phyloP scores from a whole-genome alignment of 2,329 filamentous ascomycete species.

The Aureobasidium lini region DNA sequence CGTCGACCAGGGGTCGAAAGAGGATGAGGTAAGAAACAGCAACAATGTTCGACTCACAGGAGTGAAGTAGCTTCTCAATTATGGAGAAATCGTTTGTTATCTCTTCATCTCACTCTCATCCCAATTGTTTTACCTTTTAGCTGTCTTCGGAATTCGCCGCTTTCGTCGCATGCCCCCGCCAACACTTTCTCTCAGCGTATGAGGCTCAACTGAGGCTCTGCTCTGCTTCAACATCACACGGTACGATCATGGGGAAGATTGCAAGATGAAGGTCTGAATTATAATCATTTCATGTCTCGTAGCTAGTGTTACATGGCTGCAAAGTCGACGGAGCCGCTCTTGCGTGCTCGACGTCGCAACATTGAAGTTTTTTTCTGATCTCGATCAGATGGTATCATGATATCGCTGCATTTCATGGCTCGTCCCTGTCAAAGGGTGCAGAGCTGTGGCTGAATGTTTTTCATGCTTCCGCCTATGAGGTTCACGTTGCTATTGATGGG shows the following conservation, averaged over 20 bases:
- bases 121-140: neutral
- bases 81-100: neutral
- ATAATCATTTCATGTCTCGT: constrained; percentile 7
- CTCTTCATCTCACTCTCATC: neutral
- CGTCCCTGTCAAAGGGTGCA: neutral
- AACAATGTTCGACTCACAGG: neutral
- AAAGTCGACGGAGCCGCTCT: constrained; percentile 2
- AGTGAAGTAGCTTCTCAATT: neutral
- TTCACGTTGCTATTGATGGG: too few relatives aligned
- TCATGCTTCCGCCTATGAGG: neutral
- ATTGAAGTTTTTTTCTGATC: neutral
- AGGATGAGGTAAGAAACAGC: neutral
- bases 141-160: neutral
- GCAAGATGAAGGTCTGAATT: neutral
- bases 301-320: constrained; percentile 5
- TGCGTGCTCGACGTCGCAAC: constrained; percentile 7
- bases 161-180: too few relatives aligned
- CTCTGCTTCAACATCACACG: neutral
- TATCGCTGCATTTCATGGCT: neutral
- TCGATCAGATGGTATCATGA: constrained; percentile 1
- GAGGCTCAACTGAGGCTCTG: neutral
- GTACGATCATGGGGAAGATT: neutral
- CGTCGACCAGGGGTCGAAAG: neutral
- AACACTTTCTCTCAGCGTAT: neutral
- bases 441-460: neutral